Conservation (phyloP, 257 asterid genomes). For the Fraxinus quadrangulata region DNA sequence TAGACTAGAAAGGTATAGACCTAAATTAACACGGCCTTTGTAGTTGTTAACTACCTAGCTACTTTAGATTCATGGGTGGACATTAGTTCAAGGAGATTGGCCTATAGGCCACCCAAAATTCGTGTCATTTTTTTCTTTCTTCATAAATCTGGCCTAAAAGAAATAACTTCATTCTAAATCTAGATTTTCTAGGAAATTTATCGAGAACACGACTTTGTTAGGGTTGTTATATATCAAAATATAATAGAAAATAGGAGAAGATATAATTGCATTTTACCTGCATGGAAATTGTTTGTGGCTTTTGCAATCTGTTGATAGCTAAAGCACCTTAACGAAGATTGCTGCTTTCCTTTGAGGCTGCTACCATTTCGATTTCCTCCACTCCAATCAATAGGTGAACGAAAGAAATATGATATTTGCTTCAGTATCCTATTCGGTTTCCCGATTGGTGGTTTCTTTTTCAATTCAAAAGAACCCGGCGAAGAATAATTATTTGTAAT, state of each 20-base stretch:
- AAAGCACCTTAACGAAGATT: slow-evolving; percentile 54
- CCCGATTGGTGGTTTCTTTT: slow-evolving; percentile 28
- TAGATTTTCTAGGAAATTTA: no score
- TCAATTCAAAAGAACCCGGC: slow-evolving; percentile 6
- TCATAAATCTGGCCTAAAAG: not conserved
- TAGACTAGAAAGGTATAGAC: no score
- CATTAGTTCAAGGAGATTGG: no score
- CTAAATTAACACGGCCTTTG: no score
- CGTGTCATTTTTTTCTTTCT: no score
- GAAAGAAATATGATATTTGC: slow-evolving; percentile 46
- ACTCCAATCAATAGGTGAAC: slow-evolving; percentile 33
- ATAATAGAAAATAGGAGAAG: no score
- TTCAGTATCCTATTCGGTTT: slow-evolving; percentile 54
- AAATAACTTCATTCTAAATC: no score
- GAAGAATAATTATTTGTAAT: slow-evolving; percentile 29
- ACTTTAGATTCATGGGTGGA: no score
- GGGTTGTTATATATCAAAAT: no score
- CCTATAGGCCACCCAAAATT: no score
- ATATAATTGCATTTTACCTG: slow-evolving; percentile 34
- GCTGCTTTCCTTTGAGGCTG: slow-evolving; percentile 34
- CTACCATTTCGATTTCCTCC: slow-evolving; percentile 36
- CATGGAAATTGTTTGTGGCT: slow-evolving; percentile 67
- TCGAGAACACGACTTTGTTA: not conserved
- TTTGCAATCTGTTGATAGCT: slow-evolving; percentile 53
- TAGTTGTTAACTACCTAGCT: no score